Conservation (phyloP, 1,284 basidiomycete species). For the Malassezia equina region DNA sequence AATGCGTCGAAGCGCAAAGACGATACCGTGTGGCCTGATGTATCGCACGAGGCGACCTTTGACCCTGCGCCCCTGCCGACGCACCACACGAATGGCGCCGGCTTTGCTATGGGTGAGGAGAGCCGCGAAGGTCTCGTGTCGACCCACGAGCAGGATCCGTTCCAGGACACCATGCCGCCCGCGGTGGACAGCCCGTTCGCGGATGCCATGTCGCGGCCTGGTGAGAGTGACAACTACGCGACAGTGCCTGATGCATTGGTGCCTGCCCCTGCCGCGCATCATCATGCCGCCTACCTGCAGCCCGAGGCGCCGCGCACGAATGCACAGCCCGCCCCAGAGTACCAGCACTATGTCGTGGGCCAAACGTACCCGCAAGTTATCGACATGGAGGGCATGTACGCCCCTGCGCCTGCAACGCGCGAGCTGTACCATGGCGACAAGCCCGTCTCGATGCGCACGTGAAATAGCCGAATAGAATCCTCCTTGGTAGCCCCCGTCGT, state of each 20-base stretch:
- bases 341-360: slow-evolving; percentile 7
- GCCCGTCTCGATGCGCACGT: background rate
- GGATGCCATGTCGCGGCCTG: background rate
- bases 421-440: slow-evolving; percentile 3
- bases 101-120: slow-evolving; percentile 46
- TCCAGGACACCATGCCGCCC: slow-evolving; percentile 3
- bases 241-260: background rate
- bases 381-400: background rate
- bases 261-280: background rate
- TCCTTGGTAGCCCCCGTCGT: too few species aligned
- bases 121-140: background rate
- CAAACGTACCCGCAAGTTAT: slow-evolving; percentile 2
- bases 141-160: slow-evolving; percentile 19
- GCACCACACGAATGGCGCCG: slow-evolving; percentile 38
- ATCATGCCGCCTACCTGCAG: background rate
- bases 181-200: background rate
- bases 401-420: background rate
- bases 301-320: background rate
- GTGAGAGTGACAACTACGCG: background rate
- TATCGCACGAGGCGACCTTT: slow-evolving; percentile 36
- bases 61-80: slow-evolving; percentile 35
- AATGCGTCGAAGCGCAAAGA: slow-evolving; percentile 28
- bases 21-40: slow-evolving; percentile 43
- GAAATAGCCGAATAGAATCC: too few species aligned
- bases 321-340: background rate